phyloP scores from a whole-genome alignment of 1,284 basidiomycete genomes.

The Naganishia liquefaciens region DNA sequence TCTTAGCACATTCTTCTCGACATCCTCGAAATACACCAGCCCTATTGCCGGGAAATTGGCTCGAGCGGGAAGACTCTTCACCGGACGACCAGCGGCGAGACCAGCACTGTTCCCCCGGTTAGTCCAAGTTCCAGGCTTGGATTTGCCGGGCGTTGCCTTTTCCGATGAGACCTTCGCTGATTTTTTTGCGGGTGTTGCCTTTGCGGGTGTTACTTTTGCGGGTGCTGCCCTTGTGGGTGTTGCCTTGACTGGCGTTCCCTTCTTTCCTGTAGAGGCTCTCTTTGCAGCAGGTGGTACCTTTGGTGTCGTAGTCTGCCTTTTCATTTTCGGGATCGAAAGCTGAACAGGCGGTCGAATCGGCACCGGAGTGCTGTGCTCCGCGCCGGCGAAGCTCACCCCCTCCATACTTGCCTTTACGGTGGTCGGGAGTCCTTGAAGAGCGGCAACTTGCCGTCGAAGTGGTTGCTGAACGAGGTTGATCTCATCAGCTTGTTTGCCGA shows the following conservation, averaged over 20 bases:
- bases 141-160: too few species aligned
- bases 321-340: slow-evolving; percentile 10
- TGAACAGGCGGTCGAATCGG: slow-evolving; percentile 2
- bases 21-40: slow-evolving; percentile 5
- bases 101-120: background rate
- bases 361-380: slow-evolving; percentile 13
- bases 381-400: slow-evolving; percentile 19
- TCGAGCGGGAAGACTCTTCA: slow-evolving; percentile 9
- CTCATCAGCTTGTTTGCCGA: background rate
- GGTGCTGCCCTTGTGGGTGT: too few species aligned
- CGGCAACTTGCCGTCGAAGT: background rate
- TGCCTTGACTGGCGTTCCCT: background rate
- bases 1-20: background rate
- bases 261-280: background rate
- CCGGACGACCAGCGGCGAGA: background rate
- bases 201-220: too few species aligned
- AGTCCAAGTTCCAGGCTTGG: background rate
- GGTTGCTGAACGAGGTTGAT: background rate
- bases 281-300: background rate
- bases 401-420: slow-evolving; percentile 8
- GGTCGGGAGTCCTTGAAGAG: background rate
- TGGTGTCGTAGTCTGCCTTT: background rate
- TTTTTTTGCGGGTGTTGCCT: too few species aligned
- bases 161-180: too few species aligned
- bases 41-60: background rate